Evolutionary conservation across 768 basidiomycete species (phyloP).

Genomic region (Suillus brevipes): DNA sequence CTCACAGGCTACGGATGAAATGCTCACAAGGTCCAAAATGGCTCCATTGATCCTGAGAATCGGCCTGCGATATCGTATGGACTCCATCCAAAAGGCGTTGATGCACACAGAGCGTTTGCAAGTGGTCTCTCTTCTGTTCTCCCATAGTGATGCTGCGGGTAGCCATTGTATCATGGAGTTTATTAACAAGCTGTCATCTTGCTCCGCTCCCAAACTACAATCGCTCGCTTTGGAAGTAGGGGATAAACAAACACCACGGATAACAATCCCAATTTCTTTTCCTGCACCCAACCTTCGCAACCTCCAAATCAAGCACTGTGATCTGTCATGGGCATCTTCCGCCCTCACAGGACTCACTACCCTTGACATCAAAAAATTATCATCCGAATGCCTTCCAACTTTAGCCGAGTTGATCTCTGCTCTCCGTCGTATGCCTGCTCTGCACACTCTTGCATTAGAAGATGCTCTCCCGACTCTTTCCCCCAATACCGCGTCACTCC

Average conservation of each 20-base stretch:
- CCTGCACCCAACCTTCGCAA: conserved; percentile 34
- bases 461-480: conserved; percentile 32
- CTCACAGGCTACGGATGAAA: conserved; percentile 41
- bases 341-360: conserved; percentile 37
- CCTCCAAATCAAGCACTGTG: conserved; percentile 38
- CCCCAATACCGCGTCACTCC: background rate
- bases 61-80: conserved; percentile 31
- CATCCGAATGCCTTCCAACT: conserved; percentile 28
- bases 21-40: conserved; percentile 47
- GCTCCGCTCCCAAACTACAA: conserved; percentile 33
- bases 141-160: conserved; percentile 21
- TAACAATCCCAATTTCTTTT: conserved; percentile 8
- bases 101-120: conserved; percentile 36
- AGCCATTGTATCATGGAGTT: conserved; percentile 27
- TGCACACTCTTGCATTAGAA: conserved; percentile 36
- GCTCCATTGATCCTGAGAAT: conserved; percentile 27
- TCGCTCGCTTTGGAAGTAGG: conserved; percentile 29
- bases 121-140: conserved; percentile 30
- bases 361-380: conserved; percentile 36
- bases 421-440: conserved; percentile 35
- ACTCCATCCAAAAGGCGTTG: conserved; percentile 32
- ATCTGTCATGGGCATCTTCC: conserved; percentile 38
- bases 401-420: conserved; percentile 33
- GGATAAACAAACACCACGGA: conserved; percentile 3
- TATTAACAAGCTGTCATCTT: conserved; percentile 21